A percentile compares a stretch with the other conserved stretches of the same genome.
Evolutionary conservation across 2,329 filamentous ascomycete genomes (phyloP).

Genomic region (Neofusicoccum umdonicola): DNA sequence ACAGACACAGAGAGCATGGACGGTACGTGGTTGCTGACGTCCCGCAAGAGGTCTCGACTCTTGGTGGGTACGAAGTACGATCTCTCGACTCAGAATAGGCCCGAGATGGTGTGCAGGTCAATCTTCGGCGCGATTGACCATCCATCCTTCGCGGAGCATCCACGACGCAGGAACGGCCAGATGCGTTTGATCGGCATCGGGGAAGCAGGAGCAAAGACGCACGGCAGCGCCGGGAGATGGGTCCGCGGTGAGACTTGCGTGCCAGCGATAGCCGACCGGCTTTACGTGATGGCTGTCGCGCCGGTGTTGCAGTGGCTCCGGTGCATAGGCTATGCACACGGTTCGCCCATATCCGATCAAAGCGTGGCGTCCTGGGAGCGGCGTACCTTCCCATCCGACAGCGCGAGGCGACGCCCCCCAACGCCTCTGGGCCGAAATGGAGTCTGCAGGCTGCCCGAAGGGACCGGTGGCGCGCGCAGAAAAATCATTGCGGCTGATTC

Average conservation of each 20-base stretch:
- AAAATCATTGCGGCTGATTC: background rate
- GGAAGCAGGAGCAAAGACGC: background rate
- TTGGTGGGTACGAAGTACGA: no score
- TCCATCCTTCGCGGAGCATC: background rate
- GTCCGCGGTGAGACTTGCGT: background rate
- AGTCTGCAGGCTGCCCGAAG: background rate
- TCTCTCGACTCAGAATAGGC: background rate
- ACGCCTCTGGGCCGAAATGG: background rate
- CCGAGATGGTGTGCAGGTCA: background rate
- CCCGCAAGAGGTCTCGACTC: background rate
- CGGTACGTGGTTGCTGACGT: background rate
- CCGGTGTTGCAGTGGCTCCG: no score
- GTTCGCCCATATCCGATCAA: no score
- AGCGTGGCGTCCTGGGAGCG: no score
- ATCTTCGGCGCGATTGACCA: background rate
- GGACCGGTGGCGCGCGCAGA: background rate
- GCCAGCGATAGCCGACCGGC: no score
- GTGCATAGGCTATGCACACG: no score
- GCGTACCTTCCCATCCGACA: no score
- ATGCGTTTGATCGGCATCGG: slow-evolving; percentile 1
- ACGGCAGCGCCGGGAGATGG: background rate
- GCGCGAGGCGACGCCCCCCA: no score
- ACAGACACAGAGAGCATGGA: background rate
- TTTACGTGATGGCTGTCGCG: no score
- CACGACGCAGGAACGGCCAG: background rate